These are phyloP conservation scores for Stachybotrys elegans DNA, from an alignment of 2,329 filamentous ascomycete genomes.

Conservation along the genomic window DNA sequence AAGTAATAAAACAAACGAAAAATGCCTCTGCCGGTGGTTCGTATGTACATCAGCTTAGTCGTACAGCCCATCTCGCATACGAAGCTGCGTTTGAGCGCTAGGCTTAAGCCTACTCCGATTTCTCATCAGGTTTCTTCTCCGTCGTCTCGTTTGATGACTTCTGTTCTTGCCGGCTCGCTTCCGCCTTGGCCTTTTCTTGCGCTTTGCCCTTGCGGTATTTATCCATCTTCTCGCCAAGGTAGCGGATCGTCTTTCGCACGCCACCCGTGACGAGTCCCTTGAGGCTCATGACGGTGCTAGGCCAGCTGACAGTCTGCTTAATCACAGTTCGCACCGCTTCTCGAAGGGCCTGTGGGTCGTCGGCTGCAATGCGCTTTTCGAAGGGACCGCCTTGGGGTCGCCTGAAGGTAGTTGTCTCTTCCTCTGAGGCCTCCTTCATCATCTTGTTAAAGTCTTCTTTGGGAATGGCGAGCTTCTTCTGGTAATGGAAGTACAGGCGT, in stretches of 20 bases:
- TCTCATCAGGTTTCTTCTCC: conserved; percentile 2
- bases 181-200: conserved; percentile 13
- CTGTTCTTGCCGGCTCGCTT: not conserved
- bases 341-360: conserved; percentile 61
- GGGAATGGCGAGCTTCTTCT: conserved; percentile 83
- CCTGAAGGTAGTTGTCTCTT: conserved; percentile 62
- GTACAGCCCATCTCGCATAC: not conserved
- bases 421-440: conserved; percentile 71
- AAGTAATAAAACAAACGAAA: too few species aligned
- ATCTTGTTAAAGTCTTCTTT: conserved; percentile 78
- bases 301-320: conserved; percentile 86
- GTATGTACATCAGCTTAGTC: too few species aligned
- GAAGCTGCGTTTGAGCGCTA: not conserved
- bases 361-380: conserved; percentile 75
- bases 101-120: conserved; percentile 10
- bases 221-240: conserved; percentile 74
- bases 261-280: conserved; percentile 83
- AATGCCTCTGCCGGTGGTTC: too few species aligned
- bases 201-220: conserved; percentile 52
- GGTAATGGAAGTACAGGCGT: conserved; percentile 91
- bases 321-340: conserved; percentile 71
- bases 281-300: conserved; percentile 78
- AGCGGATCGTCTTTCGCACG: conserved; percentile 62
- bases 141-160: not conserved
- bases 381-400: conserved; percentile 77